Conservation (phyloP, 345 rosid species). For the Bruguiera gymnorhiza region DNA sequence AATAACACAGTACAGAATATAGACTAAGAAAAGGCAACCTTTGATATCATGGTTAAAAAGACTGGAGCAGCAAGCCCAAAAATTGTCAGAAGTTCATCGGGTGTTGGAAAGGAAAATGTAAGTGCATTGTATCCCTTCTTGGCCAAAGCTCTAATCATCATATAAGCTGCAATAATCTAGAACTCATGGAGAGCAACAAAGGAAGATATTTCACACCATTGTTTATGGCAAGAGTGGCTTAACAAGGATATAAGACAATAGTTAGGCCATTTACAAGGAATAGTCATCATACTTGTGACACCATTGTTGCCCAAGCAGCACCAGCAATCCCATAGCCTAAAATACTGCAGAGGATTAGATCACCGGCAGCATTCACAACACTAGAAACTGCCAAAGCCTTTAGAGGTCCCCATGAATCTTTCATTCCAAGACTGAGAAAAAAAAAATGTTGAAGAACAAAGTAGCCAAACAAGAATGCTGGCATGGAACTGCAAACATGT, state of each 20-base stretch:
- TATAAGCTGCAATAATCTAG: constrained; percentile 73
- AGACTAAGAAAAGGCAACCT: constrained; percentile 34
- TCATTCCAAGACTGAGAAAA: constrained; percentile 85
- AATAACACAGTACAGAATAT: background rate
- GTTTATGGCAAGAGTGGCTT: background rate
- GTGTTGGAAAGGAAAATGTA: constrained; percentile 58
- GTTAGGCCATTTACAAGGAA: background rate
- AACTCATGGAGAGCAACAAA: constrained; percentile 2
- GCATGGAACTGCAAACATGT: background rate
- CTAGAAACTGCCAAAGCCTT: constrained; percentile 80
- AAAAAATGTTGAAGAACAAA: background rate
- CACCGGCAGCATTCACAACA: constrained; percentile 70
- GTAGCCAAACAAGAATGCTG: background rate
- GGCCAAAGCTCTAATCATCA: constrained; percentile 76
- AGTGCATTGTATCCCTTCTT: constrained; percentile 66
- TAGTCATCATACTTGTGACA: constrained; percentile 61
- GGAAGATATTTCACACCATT: background rate
- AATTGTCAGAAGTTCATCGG: constrained; percentile 49
- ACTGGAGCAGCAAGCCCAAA: constrained; percentile 76
- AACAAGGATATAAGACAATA: background rate
- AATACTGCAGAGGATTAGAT: constrained; percentile 64
- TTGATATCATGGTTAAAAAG: constrained; percentile 66
- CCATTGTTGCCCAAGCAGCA: constrained; percentile 97
- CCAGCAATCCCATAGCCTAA: constrained; percentile 87
- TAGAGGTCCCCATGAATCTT: constrained; percentile 96